Evolutionary conservation across 73 alveolate genomes (phyloP).

Genomic region (Blepharisma stoltei): DNA sequence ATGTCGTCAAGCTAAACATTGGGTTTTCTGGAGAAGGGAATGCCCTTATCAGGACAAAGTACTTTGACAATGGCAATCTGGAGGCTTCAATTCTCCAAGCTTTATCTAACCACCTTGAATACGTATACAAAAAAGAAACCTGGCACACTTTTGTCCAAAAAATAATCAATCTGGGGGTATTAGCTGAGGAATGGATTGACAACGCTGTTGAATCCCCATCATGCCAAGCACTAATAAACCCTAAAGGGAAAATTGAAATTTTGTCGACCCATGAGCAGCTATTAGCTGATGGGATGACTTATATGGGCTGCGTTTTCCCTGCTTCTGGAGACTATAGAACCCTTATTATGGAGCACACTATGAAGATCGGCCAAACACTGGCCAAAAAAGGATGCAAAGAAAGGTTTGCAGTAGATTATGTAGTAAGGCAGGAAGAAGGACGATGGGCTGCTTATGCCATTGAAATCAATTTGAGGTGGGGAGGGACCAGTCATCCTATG

Average conservation of each 20-base stretch:
- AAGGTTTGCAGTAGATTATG: neutral
- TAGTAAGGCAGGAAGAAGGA: neutral
- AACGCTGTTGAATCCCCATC: neutral
- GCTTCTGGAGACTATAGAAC: neutral
- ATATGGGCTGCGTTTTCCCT: slow-evolving; percentile 19
- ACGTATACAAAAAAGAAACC: neutral
- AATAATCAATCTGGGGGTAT: neutral
- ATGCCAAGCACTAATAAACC: neutral
- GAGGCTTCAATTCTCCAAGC: neutral
- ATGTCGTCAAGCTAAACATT: neutral
- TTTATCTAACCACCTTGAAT: neutral
- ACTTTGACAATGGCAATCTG: neutral
- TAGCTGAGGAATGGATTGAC: neutral
- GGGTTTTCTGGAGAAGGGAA: slow-evolving; percentile 14
- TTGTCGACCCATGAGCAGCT: neutral
- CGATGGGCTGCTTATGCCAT: neutral
- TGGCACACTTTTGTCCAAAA: neutral
- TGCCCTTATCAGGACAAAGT: neutral
- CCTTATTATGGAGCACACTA: neutral
- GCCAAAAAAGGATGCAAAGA: slow-evolving; percentile 16
- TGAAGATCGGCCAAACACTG: neutral
- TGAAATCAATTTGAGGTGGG: slow-evolving; percentile 10
- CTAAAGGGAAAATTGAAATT: neutral
- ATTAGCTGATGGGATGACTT: neutral
- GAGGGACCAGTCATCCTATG: slow-evolving; percentile 12